Evolutionary conservation across 768 basidiomycete genomes (phyloP).

Genomic region (Rhodotorula babjevae): DNA sequence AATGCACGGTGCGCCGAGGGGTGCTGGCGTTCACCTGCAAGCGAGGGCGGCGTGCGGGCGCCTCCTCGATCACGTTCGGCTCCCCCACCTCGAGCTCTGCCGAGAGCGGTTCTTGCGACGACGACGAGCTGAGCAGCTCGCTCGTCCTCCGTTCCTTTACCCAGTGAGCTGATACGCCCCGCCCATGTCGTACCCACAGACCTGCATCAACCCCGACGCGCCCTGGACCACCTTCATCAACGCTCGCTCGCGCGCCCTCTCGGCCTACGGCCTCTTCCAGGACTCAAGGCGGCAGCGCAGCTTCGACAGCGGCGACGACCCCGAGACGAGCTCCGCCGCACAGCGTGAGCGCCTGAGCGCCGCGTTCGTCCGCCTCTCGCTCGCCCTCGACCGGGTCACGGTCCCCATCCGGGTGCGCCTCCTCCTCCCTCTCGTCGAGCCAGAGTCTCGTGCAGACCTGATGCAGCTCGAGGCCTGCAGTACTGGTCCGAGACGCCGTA

Average conservation of each 20-base stretch:
- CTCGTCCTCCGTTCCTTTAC: no score
- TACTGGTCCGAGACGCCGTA: slow-evolving; percentile 8
- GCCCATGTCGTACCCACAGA: neutral
- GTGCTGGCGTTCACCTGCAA: no score
- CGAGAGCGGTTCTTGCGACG: no score
- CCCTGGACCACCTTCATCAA: slow-evolving; percentile 12
- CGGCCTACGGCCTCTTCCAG: neutral
- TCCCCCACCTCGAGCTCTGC: no score
- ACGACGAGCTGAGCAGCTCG: no score
- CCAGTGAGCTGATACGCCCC: neutral
- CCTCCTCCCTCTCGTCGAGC: neutral
- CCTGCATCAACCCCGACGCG: neutral
- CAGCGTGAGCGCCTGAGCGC: neutral
- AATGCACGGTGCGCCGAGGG: neutral
- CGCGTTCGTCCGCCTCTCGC: neutral
- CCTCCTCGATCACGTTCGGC: no score
- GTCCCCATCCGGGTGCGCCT: slow-evolving; percentile 8
- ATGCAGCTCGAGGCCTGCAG: neutral
- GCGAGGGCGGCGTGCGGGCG: no score
- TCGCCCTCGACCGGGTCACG: slow-evolving; percentile 3
- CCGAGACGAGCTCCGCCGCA: neutral
- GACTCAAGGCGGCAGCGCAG: neutral
- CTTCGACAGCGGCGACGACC: neutral
- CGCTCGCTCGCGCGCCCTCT: neutral
- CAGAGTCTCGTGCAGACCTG: no score